phyloP scores from a whole-genome alignment of 257 asterid genomes.

The Primulina tabacum region DNA sequence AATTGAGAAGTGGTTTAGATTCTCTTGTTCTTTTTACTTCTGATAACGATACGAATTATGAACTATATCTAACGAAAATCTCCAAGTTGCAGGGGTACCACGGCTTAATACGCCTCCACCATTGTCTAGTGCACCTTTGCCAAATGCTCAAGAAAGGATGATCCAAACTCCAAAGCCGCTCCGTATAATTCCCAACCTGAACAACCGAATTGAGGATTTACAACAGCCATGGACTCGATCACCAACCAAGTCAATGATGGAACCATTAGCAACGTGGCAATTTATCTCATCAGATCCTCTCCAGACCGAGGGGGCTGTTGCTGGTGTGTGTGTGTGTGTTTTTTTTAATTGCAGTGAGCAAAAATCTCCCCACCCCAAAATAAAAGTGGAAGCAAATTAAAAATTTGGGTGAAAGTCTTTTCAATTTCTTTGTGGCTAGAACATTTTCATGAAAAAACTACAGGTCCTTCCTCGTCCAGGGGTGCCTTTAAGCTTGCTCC shows the following conservation, averaged over 20 bases:
- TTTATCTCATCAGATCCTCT: slow-evolving; percentile 55
- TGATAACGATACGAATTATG: slow-evolving; percentile 13
- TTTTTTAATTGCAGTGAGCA: slow-evolving; percentile 26
- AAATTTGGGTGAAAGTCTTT: slow-evolving; percentile 11
- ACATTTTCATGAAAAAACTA: slow-evolving; percentile 53
- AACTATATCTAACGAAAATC: slow-evolving; percentile 17
- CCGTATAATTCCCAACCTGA: slow-evolving; percentile 71
- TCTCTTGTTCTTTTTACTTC: not conserved
- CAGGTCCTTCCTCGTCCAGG: slow-evolving; percentile 83
- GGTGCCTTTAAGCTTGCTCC: slow-evolving; percentile 79
- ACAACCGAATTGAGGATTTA: slow-evolving; percentile 79
- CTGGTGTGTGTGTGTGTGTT: slow-evolving; percentile 40
- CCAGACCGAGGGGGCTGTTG: slow-evolving; percentile 43
- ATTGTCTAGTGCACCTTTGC: slow-evolving; percentile 42
- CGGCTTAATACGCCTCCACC: slow-evolving; percentile 97
- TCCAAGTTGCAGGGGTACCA: slow-evolving; percentile 75
- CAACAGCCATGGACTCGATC: slow-evolving; percentile 99
- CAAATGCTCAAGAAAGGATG: slow-evolving; percentile 47
- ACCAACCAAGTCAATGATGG: slow-evolving; percentile 89
- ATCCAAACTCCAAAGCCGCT: slow-evolving; percentile 85
- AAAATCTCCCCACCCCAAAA: slow-evolving; percentile 17
- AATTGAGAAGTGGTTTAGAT: not conserved
- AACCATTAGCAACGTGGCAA: slow-evolving; percentile 86
- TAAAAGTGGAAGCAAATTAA: slow-evolving; percentile 13
- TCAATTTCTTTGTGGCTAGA: slow-evolving; percentile 23